Evolutionary conservation across 495 filamentous ascomycete genomes (phyloP).

Genomic region (Apiosordaria backusii): DNA sequence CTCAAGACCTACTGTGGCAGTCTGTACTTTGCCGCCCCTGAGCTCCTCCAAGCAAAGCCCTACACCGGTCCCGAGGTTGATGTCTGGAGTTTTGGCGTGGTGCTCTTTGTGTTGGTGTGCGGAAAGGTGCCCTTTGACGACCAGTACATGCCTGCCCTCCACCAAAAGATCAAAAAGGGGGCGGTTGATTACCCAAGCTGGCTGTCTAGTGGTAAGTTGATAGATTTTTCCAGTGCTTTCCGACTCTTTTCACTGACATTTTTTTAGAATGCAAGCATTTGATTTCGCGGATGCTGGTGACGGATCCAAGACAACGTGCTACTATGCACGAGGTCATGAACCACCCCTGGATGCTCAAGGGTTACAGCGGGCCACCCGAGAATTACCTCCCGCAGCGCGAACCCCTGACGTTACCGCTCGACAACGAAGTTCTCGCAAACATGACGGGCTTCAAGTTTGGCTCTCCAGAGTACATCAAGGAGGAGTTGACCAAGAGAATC

Average conservation of each 20-base stretch:
- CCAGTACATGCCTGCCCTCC: slow-evolving; percentile 97
- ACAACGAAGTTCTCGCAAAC: slow-evolving; percentile 75
- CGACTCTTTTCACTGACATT: slow-evolving; percentile 30
- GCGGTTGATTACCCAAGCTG: slow-evolving; percentile 93
- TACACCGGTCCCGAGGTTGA: slow-evolving; percentile 98
- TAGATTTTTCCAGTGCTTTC: background rate
- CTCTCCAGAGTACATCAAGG: slow-evolving; percentile 71
- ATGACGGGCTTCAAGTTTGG: slow-evolving; percentile 99
- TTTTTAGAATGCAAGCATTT: slow-evolving; percentile 82
- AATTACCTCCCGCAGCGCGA: slow-evolving; percentile 84
- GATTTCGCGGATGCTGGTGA: slow-evolving; percentile 94
- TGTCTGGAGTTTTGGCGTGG: slow-evolving; percentile 98
- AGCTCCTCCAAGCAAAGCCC: slow-evolving; percentile 86
- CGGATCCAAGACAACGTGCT: slow-evolving; percentile 83
- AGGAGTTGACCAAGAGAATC: slow-evolving; percentile 77
- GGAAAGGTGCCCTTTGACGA: slow-evolving; percentile 99
- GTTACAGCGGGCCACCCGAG: slow-evolving; percentile 78
- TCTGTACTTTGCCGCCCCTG: slow-evolving; percentile 96
- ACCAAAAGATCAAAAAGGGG: slow-evolving; percentile 98
- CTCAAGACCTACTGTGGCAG: slow-evolving; percentile 98
- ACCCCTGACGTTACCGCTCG: slow-evolving; percentile 78
- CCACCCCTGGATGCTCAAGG: slow-evolving; percentile 97
- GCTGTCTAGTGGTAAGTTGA: slow-evolving; percentile 72
- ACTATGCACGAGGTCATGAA: slow-evolving; percentile 89
- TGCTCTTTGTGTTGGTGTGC: slow-evolving; percentile 96